Conservation (phyloP, 352 stramenopile species). For the Pythium myriotylum region DNA sequence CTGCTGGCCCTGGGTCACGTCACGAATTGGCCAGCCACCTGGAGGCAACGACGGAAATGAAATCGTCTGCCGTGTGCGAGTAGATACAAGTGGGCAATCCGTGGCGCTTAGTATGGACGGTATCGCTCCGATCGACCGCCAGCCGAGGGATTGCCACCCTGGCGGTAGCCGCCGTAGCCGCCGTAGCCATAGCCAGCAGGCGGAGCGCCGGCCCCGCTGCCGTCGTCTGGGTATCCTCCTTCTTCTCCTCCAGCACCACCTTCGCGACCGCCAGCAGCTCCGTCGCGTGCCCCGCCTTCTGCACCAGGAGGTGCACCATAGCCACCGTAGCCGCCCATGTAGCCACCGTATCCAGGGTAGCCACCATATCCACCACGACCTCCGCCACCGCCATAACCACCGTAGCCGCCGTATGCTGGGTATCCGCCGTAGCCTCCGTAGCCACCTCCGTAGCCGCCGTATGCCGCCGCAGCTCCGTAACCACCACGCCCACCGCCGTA, state of each 20-base stretch:
- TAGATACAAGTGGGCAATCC: slow-evolving; percentile 12
- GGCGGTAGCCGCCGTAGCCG: slow-evolving; percentile 55
- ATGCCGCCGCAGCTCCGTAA: slow-evolving; percentile 28
- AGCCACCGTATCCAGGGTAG: slow-evolving; percentile 34
- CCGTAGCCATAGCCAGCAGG: slow-evolving; percentile 45
- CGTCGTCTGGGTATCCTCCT: slow-evolving; percentile 44
- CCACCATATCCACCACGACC: slow-evolving; percentile 28
- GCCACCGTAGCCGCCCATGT: slow-evolving; percentile 33
- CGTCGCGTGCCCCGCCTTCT: slow-evolving; percentile 23
- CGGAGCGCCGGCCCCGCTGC: slow-evolving; percentile 31
- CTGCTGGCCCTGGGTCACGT: not conserved
- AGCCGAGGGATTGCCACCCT: slow-evolving; percentile 60
- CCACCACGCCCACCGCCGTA: slow-evolving; percentile 19
- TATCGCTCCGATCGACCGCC: slow-evolving; percentile 79
- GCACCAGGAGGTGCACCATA: slow-evolving; percentile 32
- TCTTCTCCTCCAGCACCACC: slow-evolving; percentile 34
- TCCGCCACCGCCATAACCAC: slow-evolving; percentile 34
- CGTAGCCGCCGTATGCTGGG: slow-evolving; percentile 40
- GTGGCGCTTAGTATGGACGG: slow-evolving; percentile 68
- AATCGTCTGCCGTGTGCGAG: not conserved
- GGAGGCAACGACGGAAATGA: not conserved
- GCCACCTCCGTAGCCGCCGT: slow-evolving; percentile 25
- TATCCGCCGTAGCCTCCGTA: slow-evolving; percentile 34
- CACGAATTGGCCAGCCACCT: not conserved
- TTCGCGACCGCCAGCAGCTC: slow-evolving; percentile 17